A percentile compares a stretch with the other conserved stretches of the same genome.
phyloP scores from a whole-genome alignment of 306 rosid genomes.

The Dicorynia guianensis region DNA sequence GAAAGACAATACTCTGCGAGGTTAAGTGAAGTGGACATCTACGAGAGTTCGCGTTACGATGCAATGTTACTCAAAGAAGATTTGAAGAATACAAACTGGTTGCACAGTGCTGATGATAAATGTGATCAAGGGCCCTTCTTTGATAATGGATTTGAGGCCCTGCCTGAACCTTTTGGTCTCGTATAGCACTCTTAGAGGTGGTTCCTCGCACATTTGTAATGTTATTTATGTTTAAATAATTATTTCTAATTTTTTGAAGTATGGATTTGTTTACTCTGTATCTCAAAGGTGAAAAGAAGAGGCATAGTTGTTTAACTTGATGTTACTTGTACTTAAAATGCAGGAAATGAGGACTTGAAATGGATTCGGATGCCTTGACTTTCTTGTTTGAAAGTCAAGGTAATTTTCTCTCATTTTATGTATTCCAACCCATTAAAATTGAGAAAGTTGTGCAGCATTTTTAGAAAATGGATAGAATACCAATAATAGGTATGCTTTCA shows the following conservation, averaged over 20 bases:
- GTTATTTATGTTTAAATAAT: slow-evolving; percentile 39
- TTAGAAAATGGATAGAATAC: too few relatives aligned
- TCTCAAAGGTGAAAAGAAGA: slow-evolving; percentile 55
- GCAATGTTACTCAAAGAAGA: slow-evolving; percentile 91
- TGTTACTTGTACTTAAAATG: slow-evolving; percentile 35
- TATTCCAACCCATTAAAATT: too few relatives aligned
- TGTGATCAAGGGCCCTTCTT: slow-evolving; percentile 77
- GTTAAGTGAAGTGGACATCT: slow-evolving; percentile 76
- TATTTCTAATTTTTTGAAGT: slow-evolving; percentile 49
- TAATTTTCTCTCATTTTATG: too few relatives aligned
- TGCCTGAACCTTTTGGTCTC: slow-evolving; percentile 95
- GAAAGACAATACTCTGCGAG: slow-evolving; percentile 61
- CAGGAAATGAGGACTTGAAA: slow-evolving; percentile 31
- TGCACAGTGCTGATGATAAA: slow-evolving; percentile 80
- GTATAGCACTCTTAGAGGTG: slow-evolving; percentile 55
- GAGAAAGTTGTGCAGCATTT: too few relatives aligned
- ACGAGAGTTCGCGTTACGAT: slow-evolving; percentile 94
- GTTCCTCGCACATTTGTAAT: slow-evolving; percentile 36
- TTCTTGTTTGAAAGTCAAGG: too few relatives aligned
- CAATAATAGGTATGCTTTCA: too few relatives aligned
- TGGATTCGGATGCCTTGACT: too few relatives aligned
- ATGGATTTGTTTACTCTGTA: slow-evolving; percentile 54
- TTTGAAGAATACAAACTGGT: slow-evolving; percentile 87
- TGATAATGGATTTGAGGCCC: slow-evolving; percentile 84
- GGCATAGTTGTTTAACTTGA: slow-evolving; percentile 41